Percentiles rank a stretch among this genome's conserved stretches.
Conservation (phyloP, 2,329 filamentous ascomycete species). For the Pleoardoris graminearum region DNA sequence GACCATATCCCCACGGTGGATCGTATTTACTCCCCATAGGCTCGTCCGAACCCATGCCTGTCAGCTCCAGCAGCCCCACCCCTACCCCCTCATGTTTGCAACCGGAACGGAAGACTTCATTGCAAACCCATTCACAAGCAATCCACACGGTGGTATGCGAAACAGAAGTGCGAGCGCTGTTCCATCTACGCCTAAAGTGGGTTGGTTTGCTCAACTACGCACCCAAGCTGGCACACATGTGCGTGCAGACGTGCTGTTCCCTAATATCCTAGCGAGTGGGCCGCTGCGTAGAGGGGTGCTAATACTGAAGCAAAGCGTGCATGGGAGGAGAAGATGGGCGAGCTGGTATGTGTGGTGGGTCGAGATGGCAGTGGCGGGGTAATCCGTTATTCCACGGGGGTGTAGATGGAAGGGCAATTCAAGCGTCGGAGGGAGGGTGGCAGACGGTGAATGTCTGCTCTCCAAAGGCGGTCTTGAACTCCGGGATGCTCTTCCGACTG, state of each 20-base stretch:
- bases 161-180: neutral
- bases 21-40: neutral
- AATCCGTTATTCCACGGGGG: neutral
- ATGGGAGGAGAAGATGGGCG: neutral
- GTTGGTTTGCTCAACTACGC: neutral
- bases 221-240: neutral
- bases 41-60: neutral
- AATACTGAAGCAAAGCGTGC: neutral
- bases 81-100: no score
- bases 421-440: neutral
- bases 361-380: neutral
- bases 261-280: neutral
- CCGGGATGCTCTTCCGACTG: constrained; percentile 12
- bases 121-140: neutral
- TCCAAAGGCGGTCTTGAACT: constrained; percentile 21
- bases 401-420: neutral
- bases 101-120: no score
- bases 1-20: neutral
- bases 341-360: neutral
- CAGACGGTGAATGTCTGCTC: constrained; percentile 12
- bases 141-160: neutral
- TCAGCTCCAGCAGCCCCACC: neutral
- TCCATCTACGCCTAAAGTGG: neutral
- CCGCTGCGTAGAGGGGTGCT: neutral
- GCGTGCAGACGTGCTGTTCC: no score